Base-by-base conservation (phyloP, 192 early-diverging fungal genomes). In the Gryganskiella cystojenkinii region DNA sequence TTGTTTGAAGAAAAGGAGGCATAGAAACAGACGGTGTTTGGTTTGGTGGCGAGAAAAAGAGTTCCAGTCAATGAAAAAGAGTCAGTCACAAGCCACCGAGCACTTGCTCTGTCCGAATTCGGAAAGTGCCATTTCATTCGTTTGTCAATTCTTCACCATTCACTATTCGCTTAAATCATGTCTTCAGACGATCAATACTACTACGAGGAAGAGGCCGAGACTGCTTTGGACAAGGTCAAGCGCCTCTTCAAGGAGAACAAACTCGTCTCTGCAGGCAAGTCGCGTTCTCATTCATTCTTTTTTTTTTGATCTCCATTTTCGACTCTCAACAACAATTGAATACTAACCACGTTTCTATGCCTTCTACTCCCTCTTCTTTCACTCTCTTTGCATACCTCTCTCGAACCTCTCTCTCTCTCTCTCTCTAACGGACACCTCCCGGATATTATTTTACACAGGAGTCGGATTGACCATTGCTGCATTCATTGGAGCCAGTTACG, bases 391-490 rank as follows among this genome's bases (percentile, higher is more conserved):
- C 5, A 40, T 5, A 9, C 37, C 37, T 13, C 37, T 40, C 37
- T 9, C 37, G 5, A 40, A 40, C 13, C 37, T 40, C 37, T 40
- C 13, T 13, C 13, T 13, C 13, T 40, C 37, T 40, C 37, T 5
- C 37, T 40, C 37, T 40, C 37, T 40, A 5, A 9, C 37, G 37
- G 37, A 6, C 6, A 20, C 47, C 6, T 50, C 19, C 6, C 19
- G 15, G 52, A 22, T 6, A 1, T n/a, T n/a, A n/a, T n/a, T n/a
- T n/a, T n/a, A n/a, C 7, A 56, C 28, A 78, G 74, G 74, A 68
- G 74, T 78, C 28, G 74, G 74, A 33, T 56, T 78, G 56, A 78
- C 74, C 40, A 69, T 78, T 34, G 74, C 66, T 52, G 74, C 74
- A 45, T 78, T 78, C 45, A 49, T 78, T 19, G 74, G 74, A 56